A percentile compares a stretch with the other conserved stretches of the same genome.
Evolutionary conservation across 108 stramenopile species (phyloP).

Genomic region (Parmales sp.): DNA sequence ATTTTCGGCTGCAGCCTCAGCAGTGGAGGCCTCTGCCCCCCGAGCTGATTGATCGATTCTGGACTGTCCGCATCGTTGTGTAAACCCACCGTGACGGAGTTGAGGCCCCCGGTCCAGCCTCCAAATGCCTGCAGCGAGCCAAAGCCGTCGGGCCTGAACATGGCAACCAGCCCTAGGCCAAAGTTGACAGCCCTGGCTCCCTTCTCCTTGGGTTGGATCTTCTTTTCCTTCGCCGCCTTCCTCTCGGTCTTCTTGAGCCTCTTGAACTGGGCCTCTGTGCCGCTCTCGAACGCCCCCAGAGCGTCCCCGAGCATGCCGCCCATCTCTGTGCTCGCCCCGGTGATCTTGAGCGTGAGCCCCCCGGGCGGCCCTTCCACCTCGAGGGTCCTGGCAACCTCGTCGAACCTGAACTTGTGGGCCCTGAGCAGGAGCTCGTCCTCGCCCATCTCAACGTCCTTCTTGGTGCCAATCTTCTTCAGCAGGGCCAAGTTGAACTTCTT

Average conservation of each 20-base stretch:
- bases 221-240: conserved; percentile 14
- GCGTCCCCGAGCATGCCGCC: conserved; percentile 49
- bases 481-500: conserved; percentile 49
- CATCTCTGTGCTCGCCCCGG: conserved; percentile 53
- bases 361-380: conserved; percentile 64
- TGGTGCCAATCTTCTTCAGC: conserved; percentile 31
- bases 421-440: conserved; percentile 32
- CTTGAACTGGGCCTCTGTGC: conserved; percentile 62
- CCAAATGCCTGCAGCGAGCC: conserved; percentile 78
- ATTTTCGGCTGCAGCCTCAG: conserved; percentile 76
- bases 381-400: no score
- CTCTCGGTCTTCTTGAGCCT: conserved; percentile 38
- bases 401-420: no score
- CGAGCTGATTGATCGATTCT: conserved; percentile 63
- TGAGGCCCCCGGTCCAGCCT: conserved; percentile 64
- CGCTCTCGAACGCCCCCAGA: conserved; percentile 51
- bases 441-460: conserved; percentile 34
- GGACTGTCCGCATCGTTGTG: conserved; percentile 84
- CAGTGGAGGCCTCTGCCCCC: conserved; percentile 71
- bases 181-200: conserved; percentile 48
- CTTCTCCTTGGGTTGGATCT: conserved; percentile 55
- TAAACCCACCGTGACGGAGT: conserved; percentile 66
- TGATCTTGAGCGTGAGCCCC: conserved; percentile 56
- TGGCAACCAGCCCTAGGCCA: conserved; percentile 61
- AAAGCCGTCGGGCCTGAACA: conserved; percentile 78